Evolutionary conservation across 768 basidiomycete genomes (phyloP), one percentile per base, ranked within the genome.

Genomic region (Gyrodon lividus): DNA sequence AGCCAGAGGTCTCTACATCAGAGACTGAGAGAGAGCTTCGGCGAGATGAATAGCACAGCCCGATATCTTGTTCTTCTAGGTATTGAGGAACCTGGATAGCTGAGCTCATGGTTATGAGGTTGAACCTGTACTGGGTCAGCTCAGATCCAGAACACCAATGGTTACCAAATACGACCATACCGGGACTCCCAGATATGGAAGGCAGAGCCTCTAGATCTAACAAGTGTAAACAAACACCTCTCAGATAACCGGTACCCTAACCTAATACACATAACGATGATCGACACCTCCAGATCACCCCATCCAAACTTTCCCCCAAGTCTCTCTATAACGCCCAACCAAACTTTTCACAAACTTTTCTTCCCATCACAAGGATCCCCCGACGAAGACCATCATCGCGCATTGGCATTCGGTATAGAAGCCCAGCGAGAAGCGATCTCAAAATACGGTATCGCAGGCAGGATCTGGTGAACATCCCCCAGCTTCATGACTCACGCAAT

Each of bases 371-470:
- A 28, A n/a, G 35, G 37, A 9, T 17, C 39, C 9, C 20, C 43
- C 20, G 4, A 14, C 28, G n/a, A 7, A 31, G 34, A 51, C 31
- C 12, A 31, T 31, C 2, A 31, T 31, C 10, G 31, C 34, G 40
- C 45, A 0, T 74, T 77, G 31, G 40, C 45, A 0, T 74, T 77
- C 31, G 64, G 69, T 23, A 52, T 56, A 19, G 59, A 57, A 42
- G 71, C 69, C 40, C 87, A 88, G 65, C 71, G 71, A 50, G 66
- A 74, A 14, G 81, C 86, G 5, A 93, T 93, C 48, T 68, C 74
- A 14, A 72, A 72, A 58, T 92, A 87, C 63, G 90, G 91, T 5
- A 93, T 94, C 50, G 92, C 90, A 7, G 89, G 90, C 28, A 76
- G 88, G 68, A 83, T 94, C 42, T 93, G 91, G 92, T 89, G 74